Percentiles rank a stretch among this genome's conserved stretches.
These are phyloP conservation scores for Trichothecium roseum DNA, from an alignment of 2,329 filamentous ascomycete species.

Conservation along the genomic window DNA sequence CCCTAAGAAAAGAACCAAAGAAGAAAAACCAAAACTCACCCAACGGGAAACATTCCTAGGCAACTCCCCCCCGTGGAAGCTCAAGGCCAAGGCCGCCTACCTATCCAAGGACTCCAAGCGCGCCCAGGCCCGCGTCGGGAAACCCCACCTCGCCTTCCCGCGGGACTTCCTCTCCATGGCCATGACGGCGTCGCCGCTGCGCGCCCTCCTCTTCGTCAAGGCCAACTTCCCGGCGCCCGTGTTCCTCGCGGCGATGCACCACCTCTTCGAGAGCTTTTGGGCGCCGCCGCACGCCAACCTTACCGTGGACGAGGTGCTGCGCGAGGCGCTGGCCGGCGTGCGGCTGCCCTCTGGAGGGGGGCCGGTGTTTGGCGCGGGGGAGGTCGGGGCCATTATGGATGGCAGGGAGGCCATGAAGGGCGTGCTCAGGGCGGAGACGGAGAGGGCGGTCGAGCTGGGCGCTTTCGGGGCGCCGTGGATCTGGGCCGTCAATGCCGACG, in stretches of 20 bases:
- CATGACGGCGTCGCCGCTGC: slow-evolving; percentile 45
- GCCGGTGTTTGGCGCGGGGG: slow-evolving; percentile 34
- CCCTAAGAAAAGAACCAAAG: no score
- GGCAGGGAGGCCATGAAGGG: slow-evolving; percentile 36
- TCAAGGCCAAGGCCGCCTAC: slow-evolving; percentile 57
- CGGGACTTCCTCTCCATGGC: slow-evolving; percentile 30
- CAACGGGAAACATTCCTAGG: no score
- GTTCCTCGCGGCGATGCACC: slow-evolving; percentile 43
- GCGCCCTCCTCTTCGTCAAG: slow-evolving; percentile 54
- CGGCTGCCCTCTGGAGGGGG: slow-evolving; percentile 12
- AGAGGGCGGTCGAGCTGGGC: slow-evolving; percentile 50
- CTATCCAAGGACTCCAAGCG: slow-evolving; percentile 30
- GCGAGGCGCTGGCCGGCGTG: slow-evolving; percentile 21
- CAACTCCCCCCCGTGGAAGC: slow-evolving; percentile 65
- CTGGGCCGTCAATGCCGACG: slow-evolving; percentile 50
- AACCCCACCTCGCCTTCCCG: slow-evolving; percentile 25
- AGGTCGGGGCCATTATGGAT: slow-evolving; percentile 45
- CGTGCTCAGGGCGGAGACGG: slow-evolving; percentile 44
- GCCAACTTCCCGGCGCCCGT: slow-evolving; percentile 33
- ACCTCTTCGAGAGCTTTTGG: slow-evolving; percentile 54
- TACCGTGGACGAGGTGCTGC: slow-evolving; percentile 44
- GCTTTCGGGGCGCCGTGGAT: slow-evolving; percentile 74
- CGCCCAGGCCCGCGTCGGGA: slow-evolving; percentile 25
- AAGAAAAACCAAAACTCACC: no score
- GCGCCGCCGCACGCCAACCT: slow-evolving; percentile 47